Evolutionary conservation across 2,329 filamentous ascomycete genomes (phyloP).

Genomic region (Fusarium subglutinans): DNA sequence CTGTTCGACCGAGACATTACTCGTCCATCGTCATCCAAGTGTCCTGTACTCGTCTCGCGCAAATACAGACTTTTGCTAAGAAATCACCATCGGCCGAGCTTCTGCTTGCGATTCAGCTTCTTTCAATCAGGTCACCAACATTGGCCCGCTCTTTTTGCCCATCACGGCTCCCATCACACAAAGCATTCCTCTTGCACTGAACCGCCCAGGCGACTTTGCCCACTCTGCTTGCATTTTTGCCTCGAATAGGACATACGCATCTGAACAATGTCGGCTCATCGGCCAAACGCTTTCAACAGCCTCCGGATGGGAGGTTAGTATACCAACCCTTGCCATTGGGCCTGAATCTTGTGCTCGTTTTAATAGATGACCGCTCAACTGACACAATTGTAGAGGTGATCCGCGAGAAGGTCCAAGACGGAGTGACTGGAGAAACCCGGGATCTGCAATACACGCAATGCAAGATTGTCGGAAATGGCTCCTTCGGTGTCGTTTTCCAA

Average conservation of each 20-base stretch:
- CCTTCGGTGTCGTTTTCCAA: slow-evolving; percentile 98
- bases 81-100: slow-evolving; percentile 2
- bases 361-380: slow-evolving; percentile 10
- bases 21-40: slow-evolving; percentile 33
- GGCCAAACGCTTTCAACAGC: slow-evolving; percentile 86
- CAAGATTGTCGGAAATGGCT: slow-evolving; percentile 99
- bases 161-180: slow-evolving; percentile 49
- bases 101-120: slow-evolving; percentile 25
- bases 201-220: slow-evolving; percentile 35
- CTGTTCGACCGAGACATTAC: slow-evolving; percentile 40
- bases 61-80: slow-evolving; percentile 29
- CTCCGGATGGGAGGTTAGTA: slow-evolving; percentile 96
- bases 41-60: slow-evolving; percentile 33
- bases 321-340: slow-evolving; percentile 16
- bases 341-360: not conserved
- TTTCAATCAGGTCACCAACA: slow-evolving; percentile 21
- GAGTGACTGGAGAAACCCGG: slow-evolving; percentile 93
- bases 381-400: slow-evolving; percentile 78
- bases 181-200: slow-evolving; percentile 43
- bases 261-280: slow-evolving; percentile 81
- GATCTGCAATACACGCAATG: slow-evolving; percentile 99
- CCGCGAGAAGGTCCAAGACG: slow-evolving; percentile 98
- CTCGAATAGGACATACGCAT: slow-evolving; percentile 39
- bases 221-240: slow-evolving; percentile 41
- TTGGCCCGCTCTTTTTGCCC: slow-evolving; percentile 44